Evolutionary conservation across 768 basidiomycete genomes (phyloP).

Genomic region (Saitozyma podzolica): DNA sequence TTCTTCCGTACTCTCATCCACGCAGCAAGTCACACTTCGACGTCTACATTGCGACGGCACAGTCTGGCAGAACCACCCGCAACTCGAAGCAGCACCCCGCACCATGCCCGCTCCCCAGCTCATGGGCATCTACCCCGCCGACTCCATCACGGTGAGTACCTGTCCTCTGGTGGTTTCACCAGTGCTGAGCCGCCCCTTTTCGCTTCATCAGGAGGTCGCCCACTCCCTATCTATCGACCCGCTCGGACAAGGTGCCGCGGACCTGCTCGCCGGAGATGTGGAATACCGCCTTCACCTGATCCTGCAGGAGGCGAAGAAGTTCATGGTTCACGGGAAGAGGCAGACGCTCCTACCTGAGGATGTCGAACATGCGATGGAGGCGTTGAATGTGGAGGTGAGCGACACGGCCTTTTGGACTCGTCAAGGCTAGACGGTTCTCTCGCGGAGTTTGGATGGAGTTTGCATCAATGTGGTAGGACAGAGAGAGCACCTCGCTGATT

Average conservation of each 20-base stretch:
- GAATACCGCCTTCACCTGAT: constrained; percentile 96
- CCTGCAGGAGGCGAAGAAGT: constrained; percentile 86
- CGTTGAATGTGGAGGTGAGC: constrained; percentile 79
- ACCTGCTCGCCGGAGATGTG: constrained; percentile 87
- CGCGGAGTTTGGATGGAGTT: neutral
- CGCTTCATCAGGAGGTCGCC: constrained; percentile 71
- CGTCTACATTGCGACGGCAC: neutral
- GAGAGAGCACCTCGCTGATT: neutral
- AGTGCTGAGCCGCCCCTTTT: neutral
- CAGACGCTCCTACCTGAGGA: constrained; percentile 87
- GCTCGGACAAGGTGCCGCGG: constrained; percentile 75
- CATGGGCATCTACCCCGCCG: constrained; percentile 42
- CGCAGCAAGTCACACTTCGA: neutral
- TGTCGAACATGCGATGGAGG: constrained; percentile 89
- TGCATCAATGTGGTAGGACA: neutral
- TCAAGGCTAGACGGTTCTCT: neutral
- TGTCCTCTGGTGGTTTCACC: neutral
- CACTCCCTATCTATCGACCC: constrained; percentile 77
- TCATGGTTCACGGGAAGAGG: constrained; percentile 90
- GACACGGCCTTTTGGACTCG: neutral
- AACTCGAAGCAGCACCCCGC: neutral
- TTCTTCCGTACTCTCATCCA: neutral
- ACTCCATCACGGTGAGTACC: constrained; percentile 35
- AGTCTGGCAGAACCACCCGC: neutral
- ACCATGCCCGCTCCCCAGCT: constrained; percentile 34